Evolutionary conservation across 2,329 filamentous ascomycete genomes (phyloP).

Genomic region (Cytospora paraplurivora): DNA sequence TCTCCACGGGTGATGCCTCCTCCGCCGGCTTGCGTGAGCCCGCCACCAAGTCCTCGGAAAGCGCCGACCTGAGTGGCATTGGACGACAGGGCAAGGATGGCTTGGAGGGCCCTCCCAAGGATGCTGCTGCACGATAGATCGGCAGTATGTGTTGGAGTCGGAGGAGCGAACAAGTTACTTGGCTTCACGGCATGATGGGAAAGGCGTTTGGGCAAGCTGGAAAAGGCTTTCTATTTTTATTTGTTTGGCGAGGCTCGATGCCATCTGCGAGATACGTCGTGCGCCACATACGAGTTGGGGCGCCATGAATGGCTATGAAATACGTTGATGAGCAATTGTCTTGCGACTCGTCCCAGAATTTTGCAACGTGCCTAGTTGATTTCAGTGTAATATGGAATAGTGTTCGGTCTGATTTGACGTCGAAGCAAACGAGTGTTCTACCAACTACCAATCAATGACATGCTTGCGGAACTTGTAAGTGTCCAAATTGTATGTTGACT

Average conservation of each 20-base stretch:
- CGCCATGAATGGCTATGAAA: neutral
- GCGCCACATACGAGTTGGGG: neutral
- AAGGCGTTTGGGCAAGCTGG: neutral
- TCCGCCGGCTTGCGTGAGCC: conserved; percentile 59
- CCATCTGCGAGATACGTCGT: neutral
- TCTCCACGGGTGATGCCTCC: conserved; percentile 53
- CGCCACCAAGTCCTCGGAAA: conserved; percentile 56
- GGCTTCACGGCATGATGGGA: conserved; percentile 13
- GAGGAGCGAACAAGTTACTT: conserved; percentile 3
- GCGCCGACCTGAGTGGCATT: conserved; percentile 58
- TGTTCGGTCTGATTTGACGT: too few relatives aligned
- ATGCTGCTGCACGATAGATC: conserved; percentile 54
- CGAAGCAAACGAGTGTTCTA: too few relatives aligned
- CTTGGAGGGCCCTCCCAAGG: conserved; percentile 58
- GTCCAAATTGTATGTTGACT: too few relatives aligned
- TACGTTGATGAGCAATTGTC: neutral
- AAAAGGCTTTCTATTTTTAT: neutral
- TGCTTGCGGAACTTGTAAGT: too few relatives aligned
- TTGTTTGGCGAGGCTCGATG: neutral
- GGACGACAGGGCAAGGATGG: conserved; percentile 66
- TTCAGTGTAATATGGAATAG: too few relatives aligned
- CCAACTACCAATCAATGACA: too few relatives aligned
- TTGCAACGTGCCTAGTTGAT: neutral
- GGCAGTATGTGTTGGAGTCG: neutral
- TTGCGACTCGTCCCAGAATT: neutral